Percentiles rank a stretch among this genome's conserved stretches.
Evolutionary conservation across 2,329 filamentous ascomycete genomes (phyloP).

Genomic region (Sporothrix globosa): DNA sequence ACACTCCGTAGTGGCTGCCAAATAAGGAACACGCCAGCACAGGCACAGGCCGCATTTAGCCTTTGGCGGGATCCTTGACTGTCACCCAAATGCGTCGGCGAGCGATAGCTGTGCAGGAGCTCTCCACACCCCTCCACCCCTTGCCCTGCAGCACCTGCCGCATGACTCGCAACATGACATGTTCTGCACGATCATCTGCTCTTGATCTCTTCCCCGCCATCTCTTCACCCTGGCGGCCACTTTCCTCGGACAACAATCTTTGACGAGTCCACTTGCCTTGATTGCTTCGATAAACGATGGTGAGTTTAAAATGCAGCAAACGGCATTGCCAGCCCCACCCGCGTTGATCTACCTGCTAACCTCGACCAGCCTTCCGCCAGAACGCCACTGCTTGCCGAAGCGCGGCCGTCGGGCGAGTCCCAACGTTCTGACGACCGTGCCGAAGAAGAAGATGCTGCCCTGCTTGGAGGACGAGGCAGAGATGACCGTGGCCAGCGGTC

Average conservation of each 20-base stretch:
- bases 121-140: conserved; percentile 19
- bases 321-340: neutral
- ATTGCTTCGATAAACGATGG: conserved; percentile 28
- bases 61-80: neutral
- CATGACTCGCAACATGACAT: conserved; percentile 20
- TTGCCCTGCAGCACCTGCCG: conserved; percentile 17
- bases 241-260: neutral
- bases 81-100: conserved; percentile 3
- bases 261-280: too few relatives aligned
- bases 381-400: conserved; percentile 49
- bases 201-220: neutral
- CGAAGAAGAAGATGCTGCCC: conserved; percentile 43
- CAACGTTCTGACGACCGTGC: conserved; percentile 41
- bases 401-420: conserved; percentile 41
- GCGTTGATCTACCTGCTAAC: conserved; percentile 13
- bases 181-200: neutral
- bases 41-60: conserved; percentile 17
- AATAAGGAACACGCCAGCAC: conserved; percentile 11
- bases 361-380: conserved; percentile 47
- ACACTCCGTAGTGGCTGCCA: neutral
- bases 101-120: conserved; percentile 23
- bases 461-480: conserved; percentile 36
- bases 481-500: neutral
- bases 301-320: neutral
- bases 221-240: neutral